Base-by-base conservation (phyloP, 2,329 filamentous ascomycete genomes). In the Lachnellula arida region DNA sequence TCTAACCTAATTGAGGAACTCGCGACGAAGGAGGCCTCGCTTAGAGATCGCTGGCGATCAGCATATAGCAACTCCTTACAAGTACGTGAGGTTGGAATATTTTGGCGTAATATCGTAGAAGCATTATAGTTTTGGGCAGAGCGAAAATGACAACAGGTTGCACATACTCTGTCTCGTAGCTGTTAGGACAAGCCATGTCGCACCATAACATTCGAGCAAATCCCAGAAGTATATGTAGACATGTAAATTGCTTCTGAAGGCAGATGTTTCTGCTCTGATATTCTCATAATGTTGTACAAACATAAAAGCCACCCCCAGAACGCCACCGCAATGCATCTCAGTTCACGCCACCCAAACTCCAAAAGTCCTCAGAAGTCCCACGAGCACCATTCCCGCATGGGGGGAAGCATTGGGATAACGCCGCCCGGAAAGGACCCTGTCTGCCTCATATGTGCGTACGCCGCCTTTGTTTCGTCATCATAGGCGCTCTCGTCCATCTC, bases 381-480 rank as follows among this genome's bases (percentile, higher is more conserved):
- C 28, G 75, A 72, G 62, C 84, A 85, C 77, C 85, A 93, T 67
- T 93, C 90, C 59, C 84, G 78, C 71, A 85, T 86, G 0, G 92
- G 92, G 19, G 92, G 89, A 46, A 91, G 74, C 63, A 87, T 79
- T 0, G 92, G 92, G 74, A 96, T 87, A 6, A 85, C 65, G 0
- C 86, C 87, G 37, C 84, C 83, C 43, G 81, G 78, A 70, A 96
- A 96, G 34, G 70, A 72, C 0, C 89, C 89, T 19, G 81, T 81
- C 60, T 82, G 76, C 46, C 79, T 75, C 68, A 91, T 85, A 46
- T 79, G 76, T 56, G 76, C 75, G 74, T 92, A 96, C 46, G 82
- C 79, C 39, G 76, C 77, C 66, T 81, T 81, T 19, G 82, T 79
- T 55, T 78, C 79, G 2, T 84, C 78, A 19, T 82, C 78, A 60